Percentiles rank a stretch among this genome's conserved stretches.
phyloP scores from a whole-genome alignment of 2,329 filamentous ascomycete species.

The Bipolaris sorokiniana region DNA sequence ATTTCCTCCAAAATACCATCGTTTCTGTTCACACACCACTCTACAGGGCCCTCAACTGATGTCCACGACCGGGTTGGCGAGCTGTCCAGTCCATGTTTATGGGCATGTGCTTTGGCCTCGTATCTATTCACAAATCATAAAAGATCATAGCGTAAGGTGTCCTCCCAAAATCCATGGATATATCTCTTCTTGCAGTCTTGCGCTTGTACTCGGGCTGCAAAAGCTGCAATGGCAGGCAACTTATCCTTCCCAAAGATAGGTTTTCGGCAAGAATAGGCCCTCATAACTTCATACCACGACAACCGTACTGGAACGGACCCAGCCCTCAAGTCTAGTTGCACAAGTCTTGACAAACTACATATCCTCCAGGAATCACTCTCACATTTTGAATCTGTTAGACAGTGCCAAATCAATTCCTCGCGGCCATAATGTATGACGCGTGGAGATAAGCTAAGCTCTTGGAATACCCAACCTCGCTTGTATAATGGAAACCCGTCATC shows the following conservation, averaged over 20 bases:
- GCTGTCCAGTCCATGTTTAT: too few species aligned
- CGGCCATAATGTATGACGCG: conserved; percentile 8
- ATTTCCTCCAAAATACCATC: too few species aligned
- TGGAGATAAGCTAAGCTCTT: conserved; percentile 4
- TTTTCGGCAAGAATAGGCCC: not conserved
- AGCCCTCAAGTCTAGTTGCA: not conserved
- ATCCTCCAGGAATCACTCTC: not conserved
- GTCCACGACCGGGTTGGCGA: conserved; percentile 1
- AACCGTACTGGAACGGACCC: too few species aligned
- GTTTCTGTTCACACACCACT: too few species aligned
- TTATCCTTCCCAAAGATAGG: not conserved
- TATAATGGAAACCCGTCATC: not conserved
- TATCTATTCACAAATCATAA: not conserved
- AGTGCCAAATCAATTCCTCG: conserved; percentile 17
- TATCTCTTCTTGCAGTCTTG: not conserved
- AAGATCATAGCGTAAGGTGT: not conserved
- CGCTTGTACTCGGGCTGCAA: not conserved
- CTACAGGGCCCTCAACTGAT: not conserved
- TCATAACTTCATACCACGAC: not conserved
- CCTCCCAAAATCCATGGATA: not conserved
- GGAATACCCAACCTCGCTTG: conserved; percentile 2
- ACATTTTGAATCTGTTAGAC: not conserved
- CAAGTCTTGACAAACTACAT: not conserved
- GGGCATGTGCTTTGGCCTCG: fast-evolving
- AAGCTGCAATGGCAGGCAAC: conserved; percentile 1